Conservation (phyloP, 176 grass and related monocot genomes). For the Canna indica region DNA sequence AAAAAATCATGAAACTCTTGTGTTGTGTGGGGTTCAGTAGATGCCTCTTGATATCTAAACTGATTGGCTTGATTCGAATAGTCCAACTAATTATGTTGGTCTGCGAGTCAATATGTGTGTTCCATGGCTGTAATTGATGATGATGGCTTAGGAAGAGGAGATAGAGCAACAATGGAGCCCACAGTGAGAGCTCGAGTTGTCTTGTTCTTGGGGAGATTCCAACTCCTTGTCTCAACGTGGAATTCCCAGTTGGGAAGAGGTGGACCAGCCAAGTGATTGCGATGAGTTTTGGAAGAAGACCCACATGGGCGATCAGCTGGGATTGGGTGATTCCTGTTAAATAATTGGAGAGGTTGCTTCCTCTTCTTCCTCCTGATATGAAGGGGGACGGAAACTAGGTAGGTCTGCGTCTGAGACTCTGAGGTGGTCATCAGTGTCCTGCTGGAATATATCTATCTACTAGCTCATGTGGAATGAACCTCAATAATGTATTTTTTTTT, state of each 20-base stretch:
- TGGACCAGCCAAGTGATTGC: background rate
- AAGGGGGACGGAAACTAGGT: background rate
- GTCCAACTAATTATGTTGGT: too few species aligned
- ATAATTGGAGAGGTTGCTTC: background rate
- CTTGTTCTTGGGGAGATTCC: background rate
- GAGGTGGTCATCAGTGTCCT: background rate
- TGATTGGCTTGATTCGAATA: too few species aligned
- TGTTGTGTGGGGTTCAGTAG: too few species aligned
- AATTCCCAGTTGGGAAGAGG: too few species aligned
- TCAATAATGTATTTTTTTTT: too few species aligned
- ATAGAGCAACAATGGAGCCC: background rate
- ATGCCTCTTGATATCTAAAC: too few species aligned
- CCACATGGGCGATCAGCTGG: background rate
- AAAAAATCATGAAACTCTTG: too few species aligned
- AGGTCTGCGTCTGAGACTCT: background rate
- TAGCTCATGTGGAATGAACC: too few species aligned
- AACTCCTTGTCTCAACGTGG: conserved; percentile 4
- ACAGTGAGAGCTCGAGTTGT: background rate
- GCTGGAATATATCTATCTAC: background rate
- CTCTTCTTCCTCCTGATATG: background rate
- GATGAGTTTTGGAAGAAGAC: background rate
- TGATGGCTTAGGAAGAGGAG: too few species aligned
- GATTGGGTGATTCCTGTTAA: background rate
- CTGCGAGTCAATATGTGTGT: too few species aligned
- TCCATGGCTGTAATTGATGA: too few species aligned